Evolutionary conservation across 176 grass and related monocot genomes (phyloP).

Genomic region (Cenchrus purpureus): DNA sequence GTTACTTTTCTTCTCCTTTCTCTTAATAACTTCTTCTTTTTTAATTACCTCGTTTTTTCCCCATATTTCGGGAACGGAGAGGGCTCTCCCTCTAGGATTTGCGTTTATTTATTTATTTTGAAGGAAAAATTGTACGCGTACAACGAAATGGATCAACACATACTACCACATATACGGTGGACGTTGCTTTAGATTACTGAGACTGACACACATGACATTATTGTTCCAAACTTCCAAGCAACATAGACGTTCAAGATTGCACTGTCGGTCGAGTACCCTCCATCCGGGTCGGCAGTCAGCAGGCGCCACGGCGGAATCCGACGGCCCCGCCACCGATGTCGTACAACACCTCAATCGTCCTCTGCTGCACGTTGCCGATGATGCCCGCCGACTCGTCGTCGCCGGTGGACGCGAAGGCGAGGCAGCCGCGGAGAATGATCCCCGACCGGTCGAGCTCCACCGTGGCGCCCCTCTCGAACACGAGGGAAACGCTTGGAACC

Average conservation of each 20-base stretch:
- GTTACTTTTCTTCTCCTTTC: too few species aligned
- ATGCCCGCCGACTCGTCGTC: neutral
- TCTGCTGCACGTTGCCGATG: slow-evolving; percentile 35
- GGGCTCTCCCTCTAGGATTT: too few species aligned
- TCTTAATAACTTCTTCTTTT: too few species aligned
- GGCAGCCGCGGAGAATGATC: slow-evolving; percentile 38
- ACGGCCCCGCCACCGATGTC: neutral
- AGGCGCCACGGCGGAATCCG: neutral
- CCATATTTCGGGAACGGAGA: too few species aligned
- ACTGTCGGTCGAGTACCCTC: neutral
- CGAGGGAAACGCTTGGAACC: slow-evolving; percentile 49
- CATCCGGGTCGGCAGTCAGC: neutral
- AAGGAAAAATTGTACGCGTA: too few species aligned
- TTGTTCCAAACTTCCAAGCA: too few species aligned
- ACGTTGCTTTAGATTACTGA: neutral
- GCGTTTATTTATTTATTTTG: too few species aligned
- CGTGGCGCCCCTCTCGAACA: slow-evolving; percentile 44
- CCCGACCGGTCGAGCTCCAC: slow-evolving; percentile 39
- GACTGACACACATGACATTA: neutral
- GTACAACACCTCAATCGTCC: slow-evolving; percentile 11
- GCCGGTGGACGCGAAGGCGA: slow-evolving; percentile 44
- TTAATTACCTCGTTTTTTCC: too few species aligned
- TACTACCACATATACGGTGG: too few species aligned
- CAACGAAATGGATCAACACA: too few species aligned
- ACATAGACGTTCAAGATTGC: too few species aligned